Evolutionary conservation across 2,329 filamentous ascomycete species (phyloP).

Genomic region (Fusarium marasasianum): DNA sequence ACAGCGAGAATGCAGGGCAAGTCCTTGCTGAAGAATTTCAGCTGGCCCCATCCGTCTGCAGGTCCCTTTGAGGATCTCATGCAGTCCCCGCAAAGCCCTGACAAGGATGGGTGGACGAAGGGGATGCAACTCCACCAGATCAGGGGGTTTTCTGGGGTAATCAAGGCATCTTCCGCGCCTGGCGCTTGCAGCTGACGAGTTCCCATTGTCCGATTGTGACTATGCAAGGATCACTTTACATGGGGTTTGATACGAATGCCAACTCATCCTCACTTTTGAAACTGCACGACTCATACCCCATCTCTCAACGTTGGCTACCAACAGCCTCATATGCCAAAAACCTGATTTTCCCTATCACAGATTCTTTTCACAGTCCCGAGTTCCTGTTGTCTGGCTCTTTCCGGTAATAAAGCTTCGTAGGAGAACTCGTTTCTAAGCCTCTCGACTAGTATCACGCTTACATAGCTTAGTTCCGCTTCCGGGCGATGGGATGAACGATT

Average conservation of each 20-base stretch:
- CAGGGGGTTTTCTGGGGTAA: slow-evolving; percentile 20
- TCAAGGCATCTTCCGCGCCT: neutral
- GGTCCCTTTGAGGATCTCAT: neutral
- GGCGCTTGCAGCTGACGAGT: neutral
- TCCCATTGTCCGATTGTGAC: neutral
- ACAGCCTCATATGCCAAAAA: neutral
- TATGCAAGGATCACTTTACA: neutral
- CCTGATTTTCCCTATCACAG: neutral
- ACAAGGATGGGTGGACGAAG: slow-evolving; percentile 26
- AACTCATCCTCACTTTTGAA: neutral
- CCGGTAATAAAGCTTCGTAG: neutral
- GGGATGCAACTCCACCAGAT: slow-evolving; percentile 11
- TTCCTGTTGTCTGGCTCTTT: neutral
- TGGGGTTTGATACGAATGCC: neutral
- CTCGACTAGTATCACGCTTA: neutral
- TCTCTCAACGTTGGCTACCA: neutral
- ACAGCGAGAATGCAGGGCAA: neutral
- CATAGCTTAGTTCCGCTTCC: neutral
- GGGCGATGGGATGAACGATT: slow-evolving; percentile 6
- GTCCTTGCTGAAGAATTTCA: neutral
- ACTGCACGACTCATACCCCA: neutral
- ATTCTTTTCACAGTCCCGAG: neutral
- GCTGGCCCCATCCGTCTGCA: neutral
- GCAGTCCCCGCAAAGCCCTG: slow-evolving; percentile 18
- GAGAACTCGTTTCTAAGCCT: neutral